phyloP scores from a whole-genome alignment of 2,329 filamentous ascomycete genomes.

The Endoconidiophora laricicola region DNA sequence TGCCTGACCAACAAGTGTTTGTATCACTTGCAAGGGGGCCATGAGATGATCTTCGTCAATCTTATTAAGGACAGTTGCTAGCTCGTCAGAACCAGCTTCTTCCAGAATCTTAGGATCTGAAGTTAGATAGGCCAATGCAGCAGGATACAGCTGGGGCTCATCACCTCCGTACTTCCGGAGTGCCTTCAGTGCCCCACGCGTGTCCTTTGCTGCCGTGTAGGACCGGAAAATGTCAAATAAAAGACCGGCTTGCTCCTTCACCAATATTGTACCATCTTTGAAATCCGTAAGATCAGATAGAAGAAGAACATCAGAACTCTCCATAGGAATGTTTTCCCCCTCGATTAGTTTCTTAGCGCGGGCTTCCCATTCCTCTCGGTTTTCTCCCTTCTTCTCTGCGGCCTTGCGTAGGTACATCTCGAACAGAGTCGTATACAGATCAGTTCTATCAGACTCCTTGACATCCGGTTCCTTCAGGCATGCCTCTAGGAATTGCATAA shows the following conservation, averaged over 20 bases:
- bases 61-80: constrained; percentile 62
- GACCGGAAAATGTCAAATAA: constrained; percentile 93
- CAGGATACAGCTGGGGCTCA: constrained; percentile 82
- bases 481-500: constrained; percentile 82
- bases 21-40: constrained; percentile 91
- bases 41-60: constrained; percentile 86
- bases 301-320: constrained; percentile 84
- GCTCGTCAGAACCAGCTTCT: constrained; percentile 69
- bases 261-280: constrained; percentile 73
- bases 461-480: constrained; percentile 57
- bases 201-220: constrained; percentile 85
- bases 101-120: constrained; percentile 66
- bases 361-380: constrained; percentile 68
- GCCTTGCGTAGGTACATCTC: constrained; percentile 96
- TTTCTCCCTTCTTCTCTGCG: constrained; percentile 50
- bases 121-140: constrained; percentile 84
- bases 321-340: constrained; percentile 65
- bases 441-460: constrained; percentile 58
- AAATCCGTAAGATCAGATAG: constrained; percentile 87
- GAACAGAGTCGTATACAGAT: constrained; percentile 87
- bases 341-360: constrained; percentile 85
- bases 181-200: constrained; percentile 73
- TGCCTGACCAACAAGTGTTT: constrained; percentile 55
- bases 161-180: constrained; percentile 80
- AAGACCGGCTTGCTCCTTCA: constrained; percentile 84